phyloP scores from a whole-genome alignment of 2,329 filamentous ascomycete species.

The Volutella citrinella region DNA sequence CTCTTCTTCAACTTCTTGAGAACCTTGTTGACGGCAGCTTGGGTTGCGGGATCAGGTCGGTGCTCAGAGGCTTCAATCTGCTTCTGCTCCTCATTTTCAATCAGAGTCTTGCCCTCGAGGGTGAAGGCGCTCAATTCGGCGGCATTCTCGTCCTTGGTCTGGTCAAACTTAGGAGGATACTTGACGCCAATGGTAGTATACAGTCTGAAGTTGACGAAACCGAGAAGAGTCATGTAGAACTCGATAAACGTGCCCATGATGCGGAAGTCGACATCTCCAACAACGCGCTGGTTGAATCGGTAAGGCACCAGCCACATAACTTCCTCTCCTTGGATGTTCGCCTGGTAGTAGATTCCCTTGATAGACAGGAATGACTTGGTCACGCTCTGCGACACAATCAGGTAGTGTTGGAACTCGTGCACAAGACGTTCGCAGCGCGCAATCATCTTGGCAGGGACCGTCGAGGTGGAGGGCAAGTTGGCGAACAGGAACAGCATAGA shows the following conservation, averaged over 20 bases:
- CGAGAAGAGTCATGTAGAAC: slow-evolving; percentile 94
- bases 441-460: slow-evolving; percentile 93
- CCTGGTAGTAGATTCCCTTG: slow-evolving; percentile 99
- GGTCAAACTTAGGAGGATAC: slow-evolving; percentile 93
- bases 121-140: slow-evolving; percentile 90
- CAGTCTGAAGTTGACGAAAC: slow-evolving; percentile 93
- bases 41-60: slow-evolving; percentile 58
- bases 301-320: slow-evolving; percentile 97
- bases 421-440: slow-evolving; percentile 89
- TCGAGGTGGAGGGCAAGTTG: slow-evolving; percentile 85
- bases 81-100: slow-evolving; percentile 52
- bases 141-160: slow-evolving; percentile 80
- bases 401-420: slow-evolving; percentile 96
- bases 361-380: slow-evolving; percentile 97
- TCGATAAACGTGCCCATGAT: slow-evolving; percentile 99
- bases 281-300: slow-evolving; percentile 92
- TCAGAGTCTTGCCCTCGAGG: slow-evolving; percentile 69
- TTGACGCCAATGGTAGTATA: slow-evolving; percentile 90
- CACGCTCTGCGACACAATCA: slow-evolving; percentile 87
- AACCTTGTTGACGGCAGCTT: slow-evolving; percentile 66
- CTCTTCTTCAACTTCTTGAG: slow-evolving; percentile 63
- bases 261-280: slow-evolving; percentile 92
- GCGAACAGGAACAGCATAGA: slow-evolving; percentile 98
- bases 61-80: slow-evolving; percentile 46
- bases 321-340: slow-evolving; percentile 94